These are phyloP conservation scores for Penicillium pulvis DNA, from an alignment of 495 filamentous ascomycete genomes.

Conservation along the genomic window DNA sequence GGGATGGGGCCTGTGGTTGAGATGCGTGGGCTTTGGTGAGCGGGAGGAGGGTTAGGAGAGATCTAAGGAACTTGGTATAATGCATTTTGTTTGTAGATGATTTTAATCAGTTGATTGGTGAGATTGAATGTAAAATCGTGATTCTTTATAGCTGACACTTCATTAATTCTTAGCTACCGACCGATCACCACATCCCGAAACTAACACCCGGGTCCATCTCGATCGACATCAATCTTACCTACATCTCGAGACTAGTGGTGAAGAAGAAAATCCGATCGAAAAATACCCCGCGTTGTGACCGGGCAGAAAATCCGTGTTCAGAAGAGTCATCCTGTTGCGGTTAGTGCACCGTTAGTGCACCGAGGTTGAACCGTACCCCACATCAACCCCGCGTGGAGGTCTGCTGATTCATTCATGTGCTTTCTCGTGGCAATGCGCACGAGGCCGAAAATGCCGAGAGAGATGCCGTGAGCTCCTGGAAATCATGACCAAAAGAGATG, in stretches of 20 bases:
- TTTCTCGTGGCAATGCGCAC: no score
- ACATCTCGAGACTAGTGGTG: not conserved
- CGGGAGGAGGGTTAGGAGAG: not conserved
- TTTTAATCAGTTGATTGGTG: no score
- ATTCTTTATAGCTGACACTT: no score
- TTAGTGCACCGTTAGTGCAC: not conserved
- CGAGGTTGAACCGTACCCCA: not conserved
- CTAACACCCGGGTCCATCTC: not conserved
- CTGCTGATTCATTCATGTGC: not conserved
- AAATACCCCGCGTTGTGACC: not conserved
- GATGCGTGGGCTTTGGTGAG: not conserved
- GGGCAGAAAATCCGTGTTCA: not conserved
- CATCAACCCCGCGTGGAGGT: not conserved
- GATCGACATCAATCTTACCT: not conserved
- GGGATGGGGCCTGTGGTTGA: constrained; percentile 16
- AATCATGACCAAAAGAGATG: no score
- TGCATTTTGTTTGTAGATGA: not conserved
- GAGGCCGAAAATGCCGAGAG: not conserved
- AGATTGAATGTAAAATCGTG: no score
- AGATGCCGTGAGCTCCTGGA: not conserved
- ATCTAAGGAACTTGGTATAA: not conserved
- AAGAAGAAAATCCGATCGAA: not conserved
- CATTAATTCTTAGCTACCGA: no score
- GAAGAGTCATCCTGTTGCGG: not conserved
- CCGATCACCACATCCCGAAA: not conserved